A percentile compares a stretch with the other conserved stretches of the same genome.
Conservation (phyloP, 768 basidiomycete genomes). For the Xerocomus spinulosus region DNA sequence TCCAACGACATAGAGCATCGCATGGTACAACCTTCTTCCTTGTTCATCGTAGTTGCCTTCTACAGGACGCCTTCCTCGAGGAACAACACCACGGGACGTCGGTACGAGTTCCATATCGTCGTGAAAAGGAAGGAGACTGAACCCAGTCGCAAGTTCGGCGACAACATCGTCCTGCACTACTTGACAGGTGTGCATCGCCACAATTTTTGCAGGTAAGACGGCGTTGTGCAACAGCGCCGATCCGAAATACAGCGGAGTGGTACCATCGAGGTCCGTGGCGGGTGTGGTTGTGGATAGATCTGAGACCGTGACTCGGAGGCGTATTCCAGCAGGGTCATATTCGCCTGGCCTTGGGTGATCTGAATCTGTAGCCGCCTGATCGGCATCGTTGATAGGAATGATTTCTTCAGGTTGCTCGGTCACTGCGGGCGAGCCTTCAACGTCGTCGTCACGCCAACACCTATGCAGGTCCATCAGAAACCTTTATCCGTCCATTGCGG, state of each 20-base stretch:
- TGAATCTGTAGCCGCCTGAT: not conserved
- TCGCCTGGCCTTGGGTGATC: not conserved
- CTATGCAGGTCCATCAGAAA: not conserved
- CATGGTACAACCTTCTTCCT: slow-evolving; percentile 7
- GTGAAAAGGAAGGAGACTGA: slow-evolving; percentile 1
- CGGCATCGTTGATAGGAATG: not conserved
- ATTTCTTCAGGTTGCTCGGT: not conserved
- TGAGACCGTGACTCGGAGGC: not conserved
- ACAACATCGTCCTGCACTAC: not conserved
- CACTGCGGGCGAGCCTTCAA: not conserved
- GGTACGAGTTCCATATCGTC: slow-evolving; percentile 4
- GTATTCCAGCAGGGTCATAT: not conserved
- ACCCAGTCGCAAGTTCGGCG: not conserved
- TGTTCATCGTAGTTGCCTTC: slow-evolving; percentile 3
- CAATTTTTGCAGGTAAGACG: not conserved
- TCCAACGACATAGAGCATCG: slow-evolving; percentile 5
- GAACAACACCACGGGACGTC: slow-evolving; percentile 1
- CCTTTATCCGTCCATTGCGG: too few relatives aligned
- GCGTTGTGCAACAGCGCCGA: not conserved
- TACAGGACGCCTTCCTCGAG: slow-evolving; percentile 3
- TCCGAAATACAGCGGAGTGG: slow-evolving; percentile 1
- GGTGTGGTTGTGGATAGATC: not conserved
- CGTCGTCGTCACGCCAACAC: slow-evolving; percentile 1
- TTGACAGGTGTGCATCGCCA: not conserved
- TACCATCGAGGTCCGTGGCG: slow-evolving; percentile 1